A percentile compares a stretch with the other conserved stretches of the same genome.
These are phyloP conservation scores for Leccinum disarticulatum DNA, from an alignment of 768 basidiomycete species.

Conservation along the genomic window DNA sequence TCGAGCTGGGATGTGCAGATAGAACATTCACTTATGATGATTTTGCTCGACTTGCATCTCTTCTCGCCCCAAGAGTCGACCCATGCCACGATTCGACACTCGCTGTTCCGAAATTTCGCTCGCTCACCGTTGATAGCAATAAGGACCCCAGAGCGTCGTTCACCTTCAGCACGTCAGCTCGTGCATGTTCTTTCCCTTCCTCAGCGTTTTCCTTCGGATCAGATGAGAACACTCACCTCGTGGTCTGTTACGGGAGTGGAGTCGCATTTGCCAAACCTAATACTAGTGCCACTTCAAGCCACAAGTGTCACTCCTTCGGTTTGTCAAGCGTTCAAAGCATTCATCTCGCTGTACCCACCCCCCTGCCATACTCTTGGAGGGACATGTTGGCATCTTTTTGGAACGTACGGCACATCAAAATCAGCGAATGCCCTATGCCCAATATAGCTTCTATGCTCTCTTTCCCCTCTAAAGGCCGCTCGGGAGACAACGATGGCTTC, in stretches of 20 bases:
- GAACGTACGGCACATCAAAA: conserved; percentile 2
- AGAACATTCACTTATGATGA: background rate
- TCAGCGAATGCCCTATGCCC: background rate
- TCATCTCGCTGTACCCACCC: background rate
- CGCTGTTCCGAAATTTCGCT: background rate
- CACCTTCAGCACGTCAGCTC: background rate
- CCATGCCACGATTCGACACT: background rate
- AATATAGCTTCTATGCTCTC: background rate
- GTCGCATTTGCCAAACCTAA: background rate
- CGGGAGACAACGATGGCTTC: background rate
- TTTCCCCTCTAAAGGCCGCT: background rate
- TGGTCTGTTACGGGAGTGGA: background rate
- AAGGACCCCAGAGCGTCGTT: background rate
- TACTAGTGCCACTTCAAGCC: background rate
- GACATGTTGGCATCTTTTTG: background rate
- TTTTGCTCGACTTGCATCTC: background rate
- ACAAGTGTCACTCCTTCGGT: background rate
- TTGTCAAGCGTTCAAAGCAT: conserved; percentile 1
- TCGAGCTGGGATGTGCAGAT: background rate
- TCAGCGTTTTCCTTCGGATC: background rate
- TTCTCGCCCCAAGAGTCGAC: conserved; percentile 1
- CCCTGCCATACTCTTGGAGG: conserved; percentile 3
- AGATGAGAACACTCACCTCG: conserved; percentile 3
- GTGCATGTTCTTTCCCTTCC: background rate
- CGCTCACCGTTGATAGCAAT: background rate